Conservation (phyloP, 495 filamentous ascomycete genomes). For the Gamarada debralockiae region DNA sequence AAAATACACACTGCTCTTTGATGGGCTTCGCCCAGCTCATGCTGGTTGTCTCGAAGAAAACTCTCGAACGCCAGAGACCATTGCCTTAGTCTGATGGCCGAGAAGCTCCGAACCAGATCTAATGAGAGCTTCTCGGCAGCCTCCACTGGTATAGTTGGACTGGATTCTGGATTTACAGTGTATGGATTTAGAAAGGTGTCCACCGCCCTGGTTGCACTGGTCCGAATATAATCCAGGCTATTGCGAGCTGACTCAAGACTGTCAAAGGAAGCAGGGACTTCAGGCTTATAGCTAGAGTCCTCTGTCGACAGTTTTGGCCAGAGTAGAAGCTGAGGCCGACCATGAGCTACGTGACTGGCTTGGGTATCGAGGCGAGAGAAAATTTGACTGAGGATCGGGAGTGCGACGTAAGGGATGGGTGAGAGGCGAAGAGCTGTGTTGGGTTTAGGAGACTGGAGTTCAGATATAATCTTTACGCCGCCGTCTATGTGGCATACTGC, state of each 20-base stretch:
- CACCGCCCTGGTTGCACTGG: neutral
- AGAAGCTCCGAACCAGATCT: neutral
- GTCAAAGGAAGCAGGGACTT: neutral
- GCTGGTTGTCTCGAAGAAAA: neutral
- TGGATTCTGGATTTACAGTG: too few relatives aligned
- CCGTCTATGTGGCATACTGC: constrained; percentile 11
- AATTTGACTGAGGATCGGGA: constrained; percentile 1
- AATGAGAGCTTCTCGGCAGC: neutral
- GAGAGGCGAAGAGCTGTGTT: neutral
- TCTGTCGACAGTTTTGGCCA: neutral
- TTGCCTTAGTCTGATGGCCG: neutral
- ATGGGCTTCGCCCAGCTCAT: neutral
- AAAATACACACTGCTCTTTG: neutral
- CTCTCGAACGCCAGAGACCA: neutral
- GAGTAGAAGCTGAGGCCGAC: neutral
- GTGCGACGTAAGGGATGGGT: constrained; percentile 4
- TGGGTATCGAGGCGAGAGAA: constrained; percentile 5
- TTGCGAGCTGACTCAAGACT: neutral
- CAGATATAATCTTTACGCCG: constrained; percentile 11
- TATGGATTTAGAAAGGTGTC: neutral
- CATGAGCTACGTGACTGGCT: neutral
- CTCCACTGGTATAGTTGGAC: too few relatives aligned
- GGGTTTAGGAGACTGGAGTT: neutral
- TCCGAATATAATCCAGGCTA: neutral
- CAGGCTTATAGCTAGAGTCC: neutral